Conservation (phyloP, 805 yeast genomes). For the Pichia eremophila region DNA sequence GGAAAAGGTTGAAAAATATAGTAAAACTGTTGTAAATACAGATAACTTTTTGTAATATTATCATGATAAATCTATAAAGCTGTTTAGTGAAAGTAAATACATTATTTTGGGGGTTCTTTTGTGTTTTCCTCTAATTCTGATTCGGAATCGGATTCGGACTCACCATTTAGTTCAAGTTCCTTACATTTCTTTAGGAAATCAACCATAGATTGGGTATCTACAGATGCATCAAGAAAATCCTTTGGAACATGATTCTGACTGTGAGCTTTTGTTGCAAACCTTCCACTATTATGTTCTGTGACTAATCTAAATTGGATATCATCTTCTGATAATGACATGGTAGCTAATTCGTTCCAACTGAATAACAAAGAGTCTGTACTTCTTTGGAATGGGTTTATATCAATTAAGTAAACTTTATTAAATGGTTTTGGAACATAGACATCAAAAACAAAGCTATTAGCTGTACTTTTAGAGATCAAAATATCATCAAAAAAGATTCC, state of each 20-base stretch:
- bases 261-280: slow-evolving; percentile 75
- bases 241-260: slow-evolving; percentile 87
- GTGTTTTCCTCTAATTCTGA: neutral
- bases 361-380: slow-evolving; percentile 71
- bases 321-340: slow-evolving; percentile 25
- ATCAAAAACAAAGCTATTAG: slow-evolving; percentile 60
- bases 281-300: slow-evolving; percentile 55
- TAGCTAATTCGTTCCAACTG: slow-evolving; percentile 72
- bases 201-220: slow-evolving; percentile 58
- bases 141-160: neutral
- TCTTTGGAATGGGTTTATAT: slow-evolving; percentile 77
- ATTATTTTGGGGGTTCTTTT: neutral
- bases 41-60: too few relatives aligned
- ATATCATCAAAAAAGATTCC: slow-evolving; percentile 45
- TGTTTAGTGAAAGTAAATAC: neutral
- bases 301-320: slow-evolving; percentile 51
- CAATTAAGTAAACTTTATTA: slow-evolving; percentile 58
- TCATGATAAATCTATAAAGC: neutral
- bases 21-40: slow-evolving; percentile 8
- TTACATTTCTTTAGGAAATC: slow-evolving; percentile 53
- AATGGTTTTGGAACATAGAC: slow-evolving; percentile 75
- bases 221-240: slow-evolving; percentile 79
- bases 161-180: slow-evolving; percentile 6
- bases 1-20: too few relatives aligned
- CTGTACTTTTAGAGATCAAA: slow-evolving; percentile 41